These are phyloP conservation scores for Colletotrichum lentis DNA, from an alignment of 2,329 filamentous ascomycete genomes.

Conservation along the genomic window DNA sequence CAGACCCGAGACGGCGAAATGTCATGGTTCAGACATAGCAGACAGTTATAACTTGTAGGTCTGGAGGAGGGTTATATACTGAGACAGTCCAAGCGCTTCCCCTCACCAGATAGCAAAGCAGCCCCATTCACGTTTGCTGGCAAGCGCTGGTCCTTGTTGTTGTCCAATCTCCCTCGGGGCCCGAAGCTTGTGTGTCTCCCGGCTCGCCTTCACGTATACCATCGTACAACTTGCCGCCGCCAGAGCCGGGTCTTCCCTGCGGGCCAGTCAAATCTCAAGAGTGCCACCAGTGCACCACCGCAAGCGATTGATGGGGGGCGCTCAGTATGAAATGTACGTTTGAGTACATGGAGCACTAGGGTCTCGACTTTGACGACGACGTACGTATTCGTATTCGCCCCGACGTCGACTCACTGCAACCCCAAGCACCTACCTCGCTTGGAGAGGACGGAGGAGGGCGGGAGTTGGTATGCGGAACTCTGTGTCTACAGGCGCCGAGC, in stretches of 20 bases:
- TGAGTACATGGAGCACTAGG: not conserved
- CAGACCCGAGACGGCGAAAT: not conserved
- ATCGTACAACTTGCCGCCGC: not conserved
- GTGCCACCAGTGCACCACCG: too few species aligned
- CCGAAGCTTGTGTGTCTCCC: not conserved
- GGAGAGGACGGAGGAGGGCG: not conserved
- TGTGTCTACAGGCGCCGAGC: not conserved
- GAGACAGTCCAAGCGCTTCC: constrained; percentile 3
- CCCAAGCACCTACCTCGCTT: not conserved
- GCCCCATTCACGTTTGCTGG: too few species aligned
- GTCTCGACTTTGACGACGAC: not conserved
- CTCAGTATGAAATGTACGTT: not conserved
- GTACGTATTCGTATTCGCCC: constrained; percentile 33
- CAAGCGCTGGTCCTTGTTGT: not conserved
- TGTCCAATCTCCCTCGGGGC: not conserved
- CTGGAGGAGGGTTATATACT: not conserved
- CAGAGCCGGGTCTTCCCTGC: not conserved
- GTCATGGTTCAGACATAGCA: not conserved
- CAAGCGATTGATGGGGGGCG: not conserved
- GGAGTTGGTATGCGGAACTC: not conserved
- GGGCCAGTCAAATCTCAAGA: not conserved
- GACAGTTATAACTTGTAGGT: not conserved
- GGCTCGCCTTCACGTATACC: not conserved
- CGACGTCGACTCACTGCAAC: not conserved
- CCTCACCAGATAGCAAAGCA: constrained; percentile 1